These are phyloP conservation scores for Globisporangium takayamanum DNA, from an alignment of 352 stramenopile species.

Conservation along the genomic window DNA sequence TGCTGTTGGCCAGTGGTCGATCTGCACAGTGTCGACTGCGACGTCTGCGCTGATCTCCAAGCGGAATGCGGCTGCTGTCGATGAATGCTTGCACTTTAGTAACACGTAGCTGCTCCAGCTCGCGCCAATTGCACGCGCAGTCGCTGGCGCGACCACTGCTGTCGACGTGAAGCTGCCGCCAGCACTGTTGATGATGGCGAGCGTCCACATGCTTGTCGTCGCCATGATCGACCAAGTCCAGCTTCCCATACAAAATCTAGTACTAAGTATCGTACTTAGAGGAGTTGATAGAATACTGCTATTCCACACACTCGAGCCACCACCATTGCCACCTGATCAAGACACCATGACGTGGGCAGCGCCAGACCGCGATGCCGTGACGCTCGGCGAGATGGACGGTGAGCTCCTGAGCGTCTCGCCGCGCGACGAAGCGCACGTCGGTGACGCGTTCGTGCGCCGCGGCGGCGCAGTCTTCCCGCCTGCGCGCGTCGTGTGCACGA, in stretches of 20 bases:
- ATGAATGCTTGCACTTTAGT: conserved; percentile 7
- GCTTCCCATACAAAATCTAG: neutral
- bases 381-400: conserved; percentile 63
- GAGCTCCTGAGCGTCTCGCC: conserved; percentile 69
- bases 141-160: conserved; percentile 22
- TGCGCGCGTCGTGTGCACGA: conserved; percentile 43
- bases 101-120: conserved; percentile 25
- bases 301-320: too few relatives aligned
- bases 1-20: conserved; percentile 42
- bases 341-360: conserved; percentile 51
- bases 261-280: too few relatives aligned
- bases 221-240: neutral
- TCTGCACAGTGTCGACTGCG: conserved; percentile 13
- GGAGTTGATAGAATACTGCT: too few relatives aligned
- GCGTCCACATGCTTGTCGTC: conserved; percentile 18
- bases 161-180: conserved; percentile 17
- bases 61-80: conserved; percentile 27
- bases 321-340: too few relatives aligned
- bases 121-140: conserved; percentile 16
- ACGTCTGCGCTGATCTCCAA: conserved; percentile 24
- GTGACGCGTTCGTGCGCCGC: conserved; percentile 57
- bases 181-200: conserved; percentile 12
- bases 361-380: conserved; percentile 59
- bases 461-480: conserved; percentile 50
- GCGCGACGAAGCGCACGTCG: conserved; percentile 45